phyloP scores from a whole-genome alignment of 1,284 basidiomycete species.

The Xanthoconium separans region DNA sequence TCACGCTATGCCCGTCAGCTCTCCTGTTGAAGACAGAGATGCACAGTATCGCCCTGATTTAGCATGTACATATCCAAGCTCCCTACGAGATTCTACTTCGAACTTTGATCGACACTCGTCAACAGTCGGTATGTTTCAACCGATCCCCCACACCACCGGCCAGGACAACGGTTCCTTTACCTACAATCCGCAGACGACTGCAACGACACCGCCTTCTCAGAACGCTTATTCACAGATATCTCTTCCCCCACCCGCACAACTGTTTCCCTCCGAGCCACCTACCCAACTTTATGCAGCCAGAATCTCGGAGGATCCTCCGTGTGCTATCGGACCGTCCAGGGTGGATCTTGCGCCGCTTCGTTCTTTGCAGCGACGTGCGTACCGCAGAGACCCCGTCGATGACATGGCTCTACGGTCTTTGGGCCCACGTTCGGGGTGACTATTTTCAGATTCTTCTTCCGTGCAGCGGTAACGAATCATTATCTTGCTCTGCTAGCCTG shows the following conservation, averaged over 20 bases:
- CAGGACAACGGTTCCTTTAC: conserved; percentile 8
- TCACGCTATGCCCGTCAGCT: not conserved
- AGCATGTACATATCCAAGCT: conserved; percentile 17
- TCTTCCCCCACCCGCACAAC: conserved; percentile 32
- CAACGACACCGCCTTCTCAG: conserved; percentile 11
- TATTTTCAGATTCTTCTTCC: conserved; percentile 23
- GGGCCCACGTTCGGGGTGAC: conserved; percentile 38
- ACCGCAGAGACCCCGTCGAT: conserved; percentile 60
- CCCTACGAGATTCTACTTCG: conserved; percentile 20
- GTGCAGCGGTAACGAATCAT: conserved; percentile 29
- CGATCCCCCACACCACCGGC: not conserved
- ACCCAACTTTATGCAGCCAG: conserved; percentile 32
- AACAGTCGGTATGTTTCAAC: conserved; percentile 17
- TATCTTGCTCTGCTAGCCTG: conserved; percentile 15
- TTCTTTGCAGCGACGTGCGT: conserved; percentile 54
- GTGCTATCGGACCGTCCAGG: conserved; percentile 34
- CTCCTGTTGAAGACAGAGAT: conserved; percentile 14
- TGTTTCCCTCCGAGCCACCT: conserved; percentile 30
- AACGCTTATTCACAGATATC: conserved; percentile 25
- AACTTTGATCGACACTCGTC: conserved; percentile 22
- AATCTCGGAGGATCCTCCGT: conserved; percentile 23
- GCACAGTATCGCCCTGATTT: conserved; percentile 17
- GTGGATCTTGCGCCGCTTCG: conserved; percentile 55
- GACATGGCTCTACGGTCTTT: conserved; percentile 58
- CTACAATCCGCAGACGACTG: conserved; percentile 11